Evolutionary conservation across 257 asterid species (phyloP), one percentile per base, ranked within the genome.

Genomic region (Haberlea rhodopensis): DNA sequence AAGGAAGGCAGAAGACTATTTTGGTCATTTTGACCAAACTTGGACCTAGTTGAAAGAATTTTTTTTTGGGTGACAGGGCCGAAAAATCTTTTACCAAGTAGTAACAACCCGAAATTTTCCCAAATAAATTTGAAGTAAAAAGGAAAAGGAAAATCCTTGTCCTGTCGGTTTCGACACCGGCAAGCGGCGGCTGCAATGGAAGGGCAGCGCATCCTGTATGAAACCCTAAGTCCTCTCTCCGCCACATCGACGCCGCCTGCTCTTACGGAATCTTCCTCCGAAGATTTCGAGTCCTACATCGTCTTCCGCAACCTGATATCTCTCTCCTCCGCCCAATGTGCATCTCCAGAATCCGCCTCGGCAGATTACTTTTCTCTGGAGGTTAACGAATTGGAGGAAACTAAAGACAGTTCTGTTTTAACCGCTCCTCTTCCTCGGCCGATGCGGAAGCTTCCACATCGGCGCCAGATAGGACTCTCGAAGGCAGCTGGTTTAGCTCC

Each of bases 401-500:
- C 24, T 26, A 23, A 23, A 7, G 40, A 67, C 49, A 52, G 46
- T 34, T 16, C 69, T 22, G 6, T 48, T 51, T 11, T 49, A 26
- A 60, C 63, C 6, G 57, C 68, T 76, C 73, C 69, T 60, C 19
- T 16, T 34, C 66, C 72, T 51, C 61, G 25, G 13, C 59, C 65
- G 63, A 62, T 31, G 22, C 61, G 28, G 73, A 74, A 11, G 53
- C 62, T 65, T 65, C 79, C 26, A 34, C 72, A 27, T 78, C 80
- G 45, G 75, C 72, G 60, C 55, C 64, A 32, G 76, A 68, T 69
- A 78, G 83, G 76, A 81, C 76, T 21, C 77, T 90, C 8, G 99
- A 94, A 58, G 95, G 96, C 52, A 86, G 57, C 75, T 94, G 99
- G 99, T 94, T 94, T 80, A 80, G 81, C n/a, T 77, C 87, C 61